These are phyloP conservation scores for Cyberlindnera nakhonratchasimensis DNA, from an alignment of 805 yeast genomes.

Conservation along the genomic window DNA sequence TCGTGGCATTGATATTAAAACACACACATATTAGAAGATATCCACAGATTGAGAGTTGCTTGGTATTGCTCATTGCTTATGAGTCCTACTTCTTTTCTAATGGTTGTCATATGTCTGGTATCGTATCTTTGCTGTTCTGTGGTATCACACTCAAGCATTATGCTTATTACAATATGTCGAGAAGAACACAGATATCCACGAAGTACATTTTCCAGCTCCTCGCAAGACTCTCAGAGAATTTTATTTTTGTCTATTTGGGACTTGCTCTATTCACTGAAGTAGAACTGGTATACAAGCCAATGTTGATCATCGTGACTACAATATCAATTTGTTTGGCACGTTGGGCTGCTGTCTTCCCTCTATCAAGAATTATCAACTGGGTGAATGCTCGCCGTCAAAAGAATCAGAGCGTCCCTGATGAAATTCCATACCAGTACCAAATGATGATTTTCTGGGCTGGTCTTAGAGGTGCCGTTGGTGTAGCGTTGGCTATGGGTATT, in stretches of 20 bases:
- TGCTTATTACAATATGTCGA: constrained; percentile 95
- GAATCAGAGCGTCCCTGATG: constrained; percentile 61
- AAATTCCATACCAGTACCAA: constrained; percentile 91
- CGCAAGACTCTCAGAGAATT: constrained; percentile 94
- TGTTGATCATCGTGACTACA: constrained; percentile 85
- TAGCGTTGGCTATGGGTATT: constrained; percentile 95
- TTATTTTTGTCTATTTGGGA: constrained; percentile 93
- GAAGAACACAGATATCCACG: constrained; percentile 94
- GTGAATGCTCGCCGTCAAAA: constrained; percentile 58
- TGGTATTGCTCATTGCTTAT: constrained; percentile 86
- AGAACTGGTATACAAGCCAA: constrained; percentile 89
- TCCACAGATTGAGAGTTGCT: constrained; percentile 96
- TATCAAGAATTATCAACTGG: constrained; percentile 81
- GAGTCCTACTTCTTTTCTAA: constrained; percentile 96
- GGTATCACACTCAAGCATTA: constrained; percentile 96
- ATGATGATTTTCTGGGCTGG: constrained; percentile 99
- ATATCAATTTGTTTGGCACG: constrained; percentile 90
- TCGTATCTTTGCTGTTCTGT: constrained; percentile 89
- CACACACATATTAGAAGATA: constrained; percentile 91
- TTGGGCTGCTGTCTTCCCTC: constrained; percentile 96
- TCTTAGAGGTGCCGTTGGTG: constrained; percentile 98
- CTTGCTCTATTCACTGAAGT: constrained; percentile 94
- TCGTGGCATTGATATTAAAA: constrained; percentile 85
- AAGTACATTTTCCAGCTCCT: constrained; percentile 90
- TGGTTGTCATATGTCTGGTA: constrained; percentile 99